phyloP scores from a whole-genome alignment of 768 basidiomycete genomes.

The Boletus reticulatus region DNA sequence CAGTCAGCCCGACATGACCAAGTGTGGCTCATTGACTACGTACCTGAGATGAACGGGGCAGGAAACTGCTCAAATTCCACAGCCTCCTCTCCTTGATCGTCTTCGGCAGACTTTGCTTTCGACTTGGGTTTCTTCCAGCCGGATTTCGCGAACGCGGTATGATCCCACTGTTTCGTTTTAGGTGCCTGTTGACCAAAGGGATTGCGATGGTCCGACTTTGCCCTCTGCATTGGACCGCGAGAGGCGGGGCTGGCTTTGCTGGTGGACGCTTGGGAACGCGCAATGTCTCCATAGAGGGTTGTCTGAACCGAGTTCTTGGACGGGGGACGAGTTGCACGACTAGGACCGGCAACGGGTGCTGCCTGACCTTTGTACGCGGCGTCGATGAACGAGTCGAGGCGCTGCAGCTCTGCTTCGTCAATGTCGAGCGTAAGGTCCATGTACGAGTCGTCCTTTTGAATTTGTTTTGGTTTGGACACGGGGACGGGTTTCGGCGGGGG shows the following conservation, averaged over 20 bases:
- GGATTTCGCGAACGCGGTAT: constrained; percentile 81
- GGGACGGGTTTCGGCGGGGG: constrained; percentile 3
- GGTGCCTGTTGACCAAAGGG: constrained; percentile 54
- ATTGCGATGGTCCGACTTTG: constrained; percentile 40
- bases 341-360: constrained; percentile 41
- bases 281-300: constrained; percentile 64
- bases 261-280: constrained; percentile 34
- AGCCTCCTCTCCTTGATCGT: constrained; percentile 55
- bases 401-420: constrained; percentile 51
- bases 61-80: constrained; percentile 84
- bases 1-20: constrained; percentile 9
- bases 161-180: constrained; percentile 88
- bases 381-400: constrained; percentile 52
- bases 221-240: constrained; percentile 38
- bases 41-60: constrained; percentile 69
- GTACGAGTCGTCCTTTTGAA: constrained; percentile 43
- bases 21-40: constrained; percentile 26
- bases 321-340: constrained; percentile 20
- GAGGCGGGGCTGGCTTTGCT: constrained; percentile 27
- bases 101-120: constrained; percentile 55
- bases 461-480: constrained; percentile 10
- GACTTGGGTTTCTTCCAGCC: constrained; percentile 57
- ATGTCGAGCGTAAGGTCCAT: constrained; percentile 57
- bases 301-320: constrained; percentile 52
- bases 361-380: constrained; percentile 43